phyloP scores from a whole-genome alignment of 2,329 filamentous ascomycete species.

The Pyrenophora graminea region DNA sequence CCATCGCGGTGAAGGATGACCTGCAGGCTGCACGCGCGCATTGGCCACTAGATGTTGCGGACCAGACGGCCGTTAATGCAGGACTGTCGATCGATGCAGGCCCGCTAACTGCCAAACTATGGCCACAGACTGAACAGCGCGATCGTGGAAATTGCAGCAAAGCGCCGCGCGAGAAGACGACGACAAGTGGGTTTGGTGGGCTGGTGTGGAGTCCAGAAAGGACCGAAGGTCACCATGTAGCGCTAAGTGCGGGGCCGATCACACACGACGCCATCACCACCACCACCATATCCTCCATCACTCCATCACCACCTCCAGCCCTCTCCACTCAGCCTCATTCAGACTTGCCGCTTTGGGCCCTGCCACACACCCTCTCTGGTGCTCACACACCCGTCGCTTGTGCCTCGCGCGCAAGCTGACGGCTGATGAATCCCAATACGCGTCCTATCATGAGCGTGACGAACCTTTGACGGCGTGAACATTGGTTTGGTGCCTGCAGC shows the following conservation, averaged over 20 bases:
- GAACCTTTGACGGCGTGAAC: constrained; percentile 33
- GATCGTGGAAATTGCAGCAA: constrained; percentile 22
- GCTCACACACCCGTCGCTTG: constrained; percentile 31
- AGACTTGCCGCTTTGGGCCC: constrained; percentile 21
- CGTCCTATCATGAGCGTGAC: constrained; percentile 16
- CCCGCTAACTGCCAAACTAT: constrained; percentile 17
- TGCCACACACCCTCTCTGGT: constrained; percentile 23
- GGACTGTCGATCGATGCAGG: constrained; percentile 36
- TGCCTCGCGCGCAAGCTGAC: constrained; percentile 27
- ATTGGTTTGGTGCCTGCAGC: constrained; percentile 26
- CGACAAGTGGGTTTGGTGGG: background rate
- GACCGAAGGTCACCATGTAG: constrained; percentile 14
- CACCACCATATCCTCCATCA: constrained; percentile 15
- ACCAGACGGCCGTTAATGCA: constrained; percentile 38
- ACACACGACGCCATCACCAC: constrained; percentile 24
- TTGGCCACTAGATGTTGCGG: constrained; percentile 34
- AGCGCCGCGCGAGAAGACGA: constrained; percentile 6
- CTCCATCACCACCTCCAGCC: background rate
- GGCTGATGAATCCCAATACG: constrained; percentile 23
- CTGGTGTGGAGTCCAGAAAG: constrained; percentile 7
- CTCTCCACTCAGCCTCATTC: constrained; percentile 33
- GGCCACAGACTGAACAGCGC: constrained; percentile 19
- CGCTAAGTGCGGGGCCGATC: constrained; percentile 27
- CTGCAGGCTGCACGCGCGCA: constrained; percentile 33
- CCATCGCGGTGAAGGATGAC: constrained; percentile 32